Percentiles rank a stretch among this genome's conserved stretches.
Evolutionary conservation across 139 green algal genomes (phyloP).

Genomic region (Spirogloea muscicola): DNA sequence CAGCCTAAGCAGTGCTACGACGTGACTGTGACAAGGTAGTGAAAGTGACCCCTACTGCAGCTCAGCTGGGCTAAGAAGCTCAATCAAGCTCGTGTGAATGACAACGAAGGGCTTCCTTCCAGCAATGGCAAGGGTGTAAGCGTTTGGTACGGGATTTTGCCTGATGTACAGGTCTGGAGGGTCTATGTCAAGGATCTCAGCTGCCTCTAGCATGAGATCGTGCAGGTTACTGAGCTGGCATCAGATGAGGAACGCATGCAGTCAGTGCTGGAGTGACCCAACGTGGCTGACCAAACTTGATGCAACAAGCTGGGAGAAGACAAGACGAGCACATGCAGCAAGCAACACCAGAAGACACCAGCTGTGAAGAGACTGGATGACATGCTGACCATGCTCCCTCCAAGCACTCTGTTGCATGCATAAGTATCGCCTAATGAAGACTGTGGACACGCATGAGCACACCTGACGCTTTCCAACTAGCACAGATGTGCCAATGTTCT

Average conservation of each 20-base stretch:
- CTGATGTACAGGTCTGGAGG: constrained; percentile 48
- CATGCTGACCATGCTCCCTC: no score
- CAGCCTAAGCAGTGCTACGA: no score
- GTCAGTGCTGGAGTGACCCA: no score
- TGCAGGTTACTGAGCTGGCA: constrained; percentile 27
- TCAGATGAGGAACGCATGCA: no score
- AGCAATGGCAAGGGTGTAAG: constrained; percentile 89
- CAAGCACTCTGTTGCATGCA: not conserved
- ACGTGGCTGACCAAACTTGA: no score
- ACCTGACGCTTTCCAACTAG: constrained; percentile 78
- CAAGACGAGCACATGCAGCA: no score
- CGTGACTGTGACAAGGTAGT: not conserved
- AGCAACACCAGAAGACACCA: no score
- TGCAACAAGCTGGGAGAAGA: no score
- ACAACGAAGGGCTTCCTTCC: constrained; percentile 91
- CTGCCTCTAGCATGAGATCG: constrained; percentile 23
- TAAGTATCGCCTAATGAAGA: not conserved
- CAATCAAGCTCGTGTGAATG: constrained; percentile 87
- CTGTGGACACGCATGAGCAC: not conserved
- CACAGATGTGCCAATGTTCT: constrained; percentile 88
- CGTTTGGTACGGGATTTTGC: constrained; percentile 84
- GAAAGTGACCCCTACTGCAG: constrained; percentile 67
- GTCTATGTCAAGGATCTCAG: constrained; percentile 41
- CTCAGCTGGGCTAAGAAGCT: constrained; percentile 81
- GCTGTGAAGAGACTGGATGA: no score